These are phyloP conservation scores for Cryptosporidium canis DNA, from an alignment of 169 alveolate species.

Conservation along the genomic window DNA sequence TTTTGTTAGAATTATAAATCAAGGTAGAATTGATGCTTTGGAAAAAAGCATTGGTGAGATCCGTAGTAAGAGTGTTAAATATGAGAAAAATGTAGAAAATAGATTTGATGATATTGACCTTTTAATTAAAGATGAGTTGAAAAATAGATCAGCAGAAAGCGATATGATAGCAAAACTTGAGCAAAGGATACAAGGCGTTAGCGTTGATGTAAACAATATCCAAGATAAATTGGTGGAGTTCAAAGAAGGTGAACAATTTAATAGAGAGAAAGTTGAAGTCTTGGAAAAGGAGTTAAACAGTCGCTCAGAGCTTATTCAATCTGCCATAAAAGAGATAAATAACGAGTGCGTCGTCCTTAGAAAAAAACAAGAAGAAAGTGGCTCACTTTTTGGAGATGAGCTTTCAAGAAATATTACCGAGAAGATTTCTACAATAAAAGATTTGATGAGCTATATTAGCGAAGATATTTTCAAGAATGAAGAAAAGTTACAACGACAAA, in stretches of 20 bases:
- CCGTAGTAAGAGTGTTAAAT: neutral
- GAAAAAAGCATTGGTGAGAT: conserved; percentile 35
- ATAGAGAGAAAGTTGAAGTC: conserved; percentile 1
- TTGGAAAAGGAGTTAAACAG: conserved; percentile 36
- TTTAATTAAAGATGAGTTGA: conserved; percentile 29
- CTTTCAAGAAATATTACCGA: conserved; percentile 4
- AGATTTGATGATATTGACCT: conserved; percentile 27
- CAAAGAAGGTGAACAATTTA: neutral
- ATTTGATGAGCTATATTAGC: conserved; percentile 20
- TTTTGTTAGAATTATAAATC: conserved; percentile 2
- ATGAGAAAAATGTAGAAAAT: conserved; percentile 24
- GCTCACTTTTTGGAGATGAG: conserved; percentile 1
- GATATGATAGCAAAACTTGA: conserved; percentile 10
- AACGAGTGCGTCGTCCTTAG: neutral
- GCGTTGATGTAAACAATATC: conserved; percentile 1
- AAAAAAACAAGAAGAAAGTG: conserved; percentile 15
- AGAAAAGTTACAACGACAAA: conserved; percentile 33
- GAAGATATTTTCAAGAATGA: conserved; percentile 54
- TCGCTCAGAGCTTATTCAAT: conserved; percentile 49
- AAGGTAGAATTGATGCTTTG: conserved; percentile 11
- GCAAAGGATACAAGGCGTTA: conserved; percentile 21
- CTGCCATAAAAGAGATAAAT: conserved; percentile 50
- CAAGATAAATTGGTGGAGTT: conserved; percentile 1
- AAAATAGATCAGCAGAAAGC: neutral
- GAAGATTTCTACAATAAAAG: conserved; percentile 28